These are phyloP conservation scores for Ampelomyces quisqualis DNA, from an alignment of 2,329 filamentous ascomycete species.

Conservation along the genomic window DNA sequence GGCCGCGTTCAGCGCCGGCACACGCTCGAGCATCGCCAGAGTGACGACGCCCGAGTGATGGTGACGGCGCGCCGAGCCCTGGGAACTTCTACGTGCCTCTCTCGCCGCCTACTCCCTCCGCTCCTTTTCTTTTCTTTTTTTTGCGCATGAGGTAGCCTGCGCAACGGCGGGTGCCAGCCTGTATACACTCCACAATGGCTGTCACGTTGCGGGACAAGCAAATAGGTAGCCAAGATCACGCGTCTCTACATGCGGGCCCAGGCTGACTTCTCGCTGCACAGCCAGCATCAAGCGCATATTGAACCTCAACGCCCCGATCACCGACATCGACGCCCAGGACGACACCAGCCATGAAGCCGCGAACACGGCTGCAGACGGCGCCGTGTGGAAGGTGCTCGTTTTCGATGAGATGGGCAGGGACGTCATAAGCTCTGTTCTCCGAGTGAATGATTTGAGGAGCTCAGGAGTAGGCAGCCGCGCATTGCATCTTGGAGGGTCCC, in stretches of 20 bases:
- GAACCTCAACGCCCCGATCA: conserved; percentile 78
- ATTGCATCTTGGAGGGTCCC: conserved; percentile 1
- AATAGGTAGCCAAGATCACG: conserved; percentile 47
- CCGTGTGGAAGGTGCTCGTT: conserved; percentile 65
- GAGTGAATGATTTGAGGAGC: conserved; percentile 86
- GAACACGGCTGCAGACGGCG: conserved; percentile 16
- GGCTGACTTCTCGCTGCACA: conserved; percentile 43
- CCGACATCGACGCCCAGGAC: conserved; percentile 61
- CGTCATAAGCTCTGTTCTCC: conserved; percentile 93
- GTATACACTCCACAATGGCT: conserved; percentile 31
- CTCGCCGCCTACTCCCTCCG: too few species aligned
- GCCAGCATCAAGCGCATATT: conserved; percentile 93
- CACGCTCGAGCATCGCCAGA: conserved; percentile 12
- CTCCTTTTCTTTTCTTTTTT: conserved; percentile 1
- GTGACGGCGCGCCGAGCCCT: conserved; percentile 3
- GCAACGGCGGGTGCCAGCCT: conserved; percentile 26
- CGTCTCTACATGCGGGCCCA: neutral
- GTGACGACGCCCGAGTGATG: conserved; percentile 1
- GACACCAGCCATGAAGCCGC: conserved; percentile 44
- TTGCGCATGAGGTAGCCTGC: conserved; percentile 29
- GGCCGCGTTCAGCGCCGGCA: conserved; percentile 10
- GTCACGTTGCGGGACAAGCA: conserved; percentile 65
- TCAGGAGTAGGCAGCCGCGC: conserved; percentile 69
- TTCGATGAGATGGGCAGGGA: conserved; percentile 91
- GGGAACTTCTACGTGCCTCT: too few species aligned